These are phyloP conservation scores for Rusavskia elegans DNA, from an alignment of 495 filamentous ascomycete species.

Conservation along the genomic window DNA sequence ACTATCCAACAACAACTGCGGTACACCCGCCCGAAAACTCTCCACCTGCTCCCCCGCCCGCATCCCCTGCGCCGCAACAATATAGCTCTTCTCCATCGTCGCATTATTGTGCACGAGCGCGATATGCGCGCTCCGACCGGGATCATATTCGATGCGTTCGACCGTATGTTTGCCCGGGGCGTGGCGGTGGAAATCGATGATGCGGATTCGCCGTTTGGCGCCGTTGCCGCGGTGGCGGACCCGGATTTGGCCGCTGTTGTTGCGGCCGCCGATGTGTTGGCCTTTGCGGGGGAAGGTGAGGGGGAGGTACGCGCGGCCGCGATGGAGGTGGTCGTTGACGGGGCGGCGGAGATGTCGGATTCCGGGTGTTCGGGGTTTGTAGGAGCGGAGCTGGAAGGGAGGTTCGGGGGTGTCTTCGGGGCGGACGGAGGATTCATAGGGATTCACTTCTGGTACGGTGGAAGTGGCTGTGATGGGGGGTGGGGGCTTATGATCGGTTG, in stretches of 20 bases:
- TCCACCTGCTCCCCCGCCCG: slow-evolving; percentile 80
- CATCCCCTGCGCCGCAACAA: slow-evolving; percentile 85
- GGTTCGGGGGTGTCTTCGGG: neutral
- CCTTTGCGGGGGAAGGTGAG: slow-evolving; percentile 86
- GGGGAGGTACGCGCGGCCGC: slow-evolving; percentile 65
- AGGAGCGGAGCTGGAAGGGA: slow-evolving; percentile 44
- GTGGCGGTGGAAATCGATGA: slow-evolving; percentile 68
- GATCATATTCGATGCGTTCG: slow-evolving; percentile 91
- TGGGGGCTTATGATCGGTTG: slow-evolving; percentile 4
- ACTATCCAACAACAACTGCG: slow-evolving; percentile 61
- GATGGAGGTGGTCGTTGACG: slow-evolving; percentile 93
- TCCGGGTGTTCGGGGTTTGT: slow-evolving; percentile 91
- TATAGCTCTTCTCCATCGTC: slow-evolving; percentile 62
- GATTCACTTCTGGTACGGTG: neutral
- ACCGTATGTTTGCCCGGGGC: slow-evolving; percentile 67
- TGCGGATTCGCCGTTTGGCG: slow-evolving; percentile 77
- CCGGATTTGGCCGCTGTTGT: slow-evolving; percentile 69
- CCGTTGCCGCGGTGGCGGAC: slow-evolving; percentile 86
- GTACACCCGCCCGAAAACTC: slow-evolving; percentile 80
- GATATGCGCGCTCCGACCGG: slow-evolving; percentile 84
- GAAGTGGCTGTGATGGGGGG: slow-evolving; percentile 7
- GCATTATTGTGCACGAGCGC: slow-evolving; percentile 45
- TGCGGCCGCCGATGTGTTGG: slow-evolving; percentile 80
- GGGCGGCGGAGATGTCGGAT: slow-evolving; percentile 78
- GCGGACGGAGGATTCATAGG: slow-evolving; percentile 21